Evolutionary conservation across 1,284 basidiomycete species (phyloP).

Genomic region (Moesziomyces aphidis): DNA sequence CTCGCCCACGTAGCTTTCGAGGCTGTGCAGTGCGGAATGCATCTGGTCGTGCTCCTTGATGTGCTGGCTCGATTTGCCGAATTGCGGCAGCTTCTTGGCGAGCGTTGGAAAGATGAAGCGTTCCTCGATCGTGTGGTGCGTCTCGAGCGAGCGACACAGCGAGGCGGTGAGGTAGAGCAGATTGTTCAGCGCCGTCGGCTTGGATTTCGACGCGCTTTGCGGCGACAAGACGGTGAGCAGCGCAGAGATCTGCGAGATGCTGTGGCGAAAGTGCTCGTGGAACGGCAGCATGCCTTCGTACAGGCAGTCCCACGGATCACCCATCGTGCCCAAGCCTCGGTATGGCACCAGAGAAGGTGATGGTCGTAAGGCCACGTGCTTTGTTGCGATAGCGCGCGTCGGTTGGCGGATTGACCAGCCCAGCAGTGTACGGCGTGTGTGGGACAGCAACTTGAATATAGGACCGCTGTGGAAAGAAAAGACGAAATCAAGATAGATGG

Average conservation of each 20-base stretch:
- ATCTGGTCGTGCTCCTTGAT: slow-evolving; percentile 49
- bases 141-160: slow-evolving; percentile 45
- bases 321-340: slow-evolving; percentile 6
- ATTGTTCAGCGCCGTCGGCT: slow-evolving; percentile 16
- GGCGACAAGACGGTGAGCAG: slow-evolving; percentile 23
- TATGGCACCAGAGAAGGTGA: not conserved
- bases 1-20: slow-evolving; percentile 28
- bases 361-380: not conserved
- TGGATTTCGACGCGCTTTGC: slow-evolving; percentile 9
- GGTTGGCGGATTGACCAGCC: no score
- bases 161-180: slow-evolving; percentile 25
- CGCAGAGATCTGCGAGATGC: slow-evolving; percentile 26
- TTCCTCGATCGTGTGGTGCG: slow-evolving; percentile 63
- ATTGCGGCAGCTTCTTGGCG: slow-evolving; percentile 54
- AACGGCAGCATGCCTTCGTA: slow-evolving; percentile 54
- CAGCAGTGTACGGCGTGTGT: no score
- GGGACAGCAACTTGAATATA: no score
- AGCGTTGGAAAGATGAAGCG: slow-evolving; percentile 58
- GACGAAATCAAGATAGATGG: no score
- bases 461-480: no score
- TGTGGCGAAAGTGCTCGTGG: slow-evolving; percentile 49
- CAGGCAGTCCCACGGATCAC: slow-evolving; percentile 46
- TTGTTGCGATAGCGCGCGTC: no score
- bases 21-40: slow-evolving; percentile 30
- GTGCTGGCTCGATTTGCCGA: slow-evolving; percentile 43